Evolutionary conservation across 306 rosid species (phyloP), one percentile per base, ranked within the genome.

Genomic region (Inga leiocalycina): DNA sequence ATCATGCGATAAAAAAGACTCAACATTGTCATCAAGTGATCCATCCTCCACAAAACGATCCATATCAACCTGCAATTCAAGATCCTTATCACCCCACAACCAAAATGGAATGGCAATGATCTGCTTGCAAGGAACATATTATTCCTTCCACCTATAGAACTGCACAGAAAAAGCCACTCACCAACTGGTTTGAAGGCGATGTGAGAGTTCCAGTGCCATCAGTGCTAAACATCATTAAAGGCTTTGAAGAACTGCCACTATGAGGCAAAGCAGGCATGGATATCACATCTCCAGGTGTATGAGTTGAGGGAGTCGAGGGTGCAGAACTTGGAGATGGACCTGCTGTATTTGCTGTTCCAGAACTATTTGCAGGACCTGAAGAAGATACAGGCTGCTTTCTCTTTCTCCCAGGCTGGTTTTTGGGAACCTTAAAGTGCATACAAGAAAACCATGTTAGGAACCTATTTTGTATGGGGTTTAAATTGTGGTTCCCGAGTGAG

Each of bases 321-420:
- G 99, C 99, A 76, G 99, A 96, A 85, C 99, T 94, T 16, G 98
- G 99, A 72, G 99, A 96, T 22, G 99, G 99, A 15, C 99, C 99
- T 8, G 99, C 90, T 6, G 99, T 94, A 84, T 96, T 94, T 62
- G 98, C 95, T 43, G 99, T 96, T 82, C 99, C 99, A 15, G 99
- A 88, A 89, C 99, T 96, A 89, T 96, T 96, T 74, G 99, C 99
- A 66, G 99, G 97, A 75, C 99, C 99, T 24, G 99, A 94, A 87
- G 99, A 92, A 79, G 98, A 94, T 27, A 93, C 98, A 41, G 98
- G 95, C 90, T 96, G 99, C 86, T 96, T 96, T 83, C 99, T 91
- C 92, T 96, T 96, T 91, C 99, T 96, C 80, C 94, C 98, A 57
- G 97, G 74, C 94, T 94, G 99, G 89, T 74, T 96, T 90, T 96